Base-by-base conservation (phyloP, 1,139 yeast genomes). In the Candida sanyaensis region DNA sequence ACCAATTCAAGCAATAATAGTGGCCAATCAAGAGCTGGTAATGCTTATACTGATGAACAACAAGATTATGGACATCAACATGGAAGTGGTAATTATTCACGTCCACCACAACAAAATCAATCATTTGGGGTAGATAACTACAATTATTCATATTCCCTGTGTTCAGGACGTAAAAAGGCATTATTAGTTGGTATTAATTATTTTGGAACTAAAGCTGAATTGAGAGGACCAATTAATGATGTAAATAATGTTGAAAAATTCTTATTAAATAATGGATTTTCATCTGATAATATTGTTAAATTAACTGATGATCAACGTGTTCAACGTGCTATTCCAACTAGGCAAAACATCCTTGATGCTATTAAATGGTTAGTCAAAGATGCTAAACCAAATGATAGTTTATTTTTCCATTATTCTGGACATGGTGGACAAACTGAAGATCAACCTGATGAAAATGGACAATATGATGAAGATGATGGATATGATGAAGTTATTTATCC, bases 401-500 rank as follows among this genome's bases (percentile, higher is more conserved):
- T 85, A 51, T 86, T 91, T 55, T 84, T 91, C 77, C 97, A 91
- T 65, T 91, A 87, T 65, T 88, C 96, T 1, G 97, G 98, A 7
- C 98, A 92, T 64, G 98, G 98, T 31, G 96, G 97, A 7, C 86
- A 84, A 58, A 83, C 88, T 8, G 71, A 76, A 50, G 97, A 92
- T 65, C 63, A 72, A 45, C 50, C 53, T 4, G 53, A 50, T 42
- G 50, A 50, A 30, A 43, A 50, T 34, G 53, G 53, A 5, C 88
- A 88, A 60, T 97, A 97, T 23, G 98, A 92, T 63, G 98, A 92
- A 65, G 95, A 84, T 26, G 91, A 86, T 61, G 97, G 97, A 0
- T 80, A 68, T 58, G 98, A 92, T 65, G 96, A 91, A 63, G 90
- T 88, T 39, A 87, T 92, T 50, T 92, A 91, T 60, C 98, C 98